Evolutionary conservation across 306 rosid genomes (phyloP).

Genomic region (barrel medic (Medicago truncatula)): DNA sequence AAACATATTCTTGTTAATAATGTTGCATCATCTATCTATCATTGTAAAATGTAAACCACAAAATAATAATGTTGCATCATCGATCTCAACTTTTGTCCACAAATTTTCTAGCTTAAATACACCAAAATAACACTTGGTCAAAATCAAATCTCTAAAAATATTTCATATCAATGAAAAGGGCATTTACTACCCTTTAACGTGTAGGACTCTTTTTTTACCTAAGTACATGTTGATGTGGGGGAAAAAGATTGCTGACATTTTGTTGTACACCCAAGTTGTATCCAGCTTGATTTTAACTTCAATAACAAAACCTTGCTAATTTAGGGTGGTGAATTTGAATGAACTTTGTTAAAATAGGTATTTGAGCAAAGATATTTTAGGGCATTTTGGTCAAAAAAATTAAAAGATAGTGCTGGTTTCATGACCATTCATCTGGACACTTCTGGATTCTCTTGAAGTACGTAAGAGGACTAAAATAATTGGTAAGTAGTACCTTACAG

Average conservation of each 20-base stretch:
- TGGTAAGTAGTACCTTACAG: constrained; percentile 38
- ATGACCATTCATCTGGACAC: constrained; percentile 35
- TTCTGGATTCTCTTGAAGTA: constrained; percentile 32
- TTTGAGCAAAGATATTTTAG: constrained; percentile 39
- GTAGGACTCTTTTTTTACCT: constrained; percentile 32
- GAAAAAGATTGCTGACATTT: neutral
- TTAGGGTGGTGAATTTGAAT: neutral
- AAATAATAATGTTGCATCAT: neutral
- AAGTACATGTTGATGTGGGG: constrained; percentile 1
- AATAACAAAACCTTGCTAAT: neutral
- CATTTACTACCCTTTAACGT: constrained; percentile 28
- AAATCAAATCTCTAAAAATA: constrained; percentile 22
- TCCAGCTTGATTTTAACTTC: constrained; percentile 38
- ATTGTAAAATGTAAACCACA: neutral
- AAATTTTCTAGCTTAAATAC: constrained; percentile 38
- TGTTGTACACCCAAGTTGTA: constrained; percentile 23
- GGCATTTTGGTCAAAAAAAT: constrained; percentile 36
- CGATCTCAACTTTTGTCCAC: constrained; percentile 38
- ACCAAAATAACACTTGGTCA: constrained; percentile 24
- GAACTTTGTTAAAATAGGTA: constrained; percentile 4
- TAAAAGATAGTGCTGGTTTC: neutral
- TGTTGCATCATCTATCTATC: neutral
- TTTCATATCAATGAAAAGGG: neutral
- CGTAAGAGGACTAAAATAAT: constrained; percentile 8
- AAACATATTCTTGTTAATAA: neutral